Conservation (phyloP, 2,329 filamentous ascomycete genomes). For the Diaporthe eres region DNA sequence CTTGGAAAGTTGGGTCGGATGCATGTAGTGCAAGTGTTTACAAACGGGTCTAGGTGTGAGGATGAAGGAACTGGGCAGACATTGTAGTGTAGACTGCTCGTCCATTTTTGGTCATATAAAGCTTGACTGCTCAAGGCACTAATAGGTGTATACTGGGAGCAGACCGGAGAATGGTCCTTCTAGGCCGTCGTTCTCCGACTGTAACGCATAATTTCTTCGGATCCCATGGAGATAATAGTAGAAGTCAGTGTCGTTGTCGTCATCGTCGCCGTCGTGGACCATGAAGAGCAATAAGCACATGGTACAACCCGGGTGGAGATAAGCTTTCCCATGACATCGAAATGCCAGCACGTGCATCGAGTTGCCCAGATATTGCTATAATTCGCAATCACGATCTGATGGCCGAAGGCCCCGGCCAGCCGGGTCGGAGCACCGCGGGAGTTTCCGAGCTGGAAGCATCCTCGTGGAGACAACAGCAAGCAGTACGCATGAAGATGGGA, state of each 20-base stretch:
- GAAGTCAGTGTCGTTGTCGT: constrained; percentile 86
- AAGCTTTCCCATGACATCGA: constrained; percentile 86
- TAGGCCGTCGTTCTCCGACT: background rate
- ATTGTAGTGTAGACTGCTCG: constrained; percentile 75
- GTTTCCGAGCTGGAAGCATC: constrained; percentile 74
- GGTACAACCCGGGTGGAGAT: constrained; percentile 83
- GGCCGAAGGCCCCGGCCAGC: constrained; percentile 88
- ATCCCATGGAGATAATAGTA: background rate
- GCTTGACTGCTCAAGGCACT: background rate
- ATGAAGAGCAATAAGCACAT: constrained; percentile 91
- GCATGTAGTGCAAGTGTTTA: constrained; percentile 87
- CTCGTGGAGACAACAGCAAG: background rate
- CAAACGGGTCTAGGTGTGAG: constrained; percentile 82
- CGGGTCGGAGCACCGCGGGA: constrained; percentile 90
- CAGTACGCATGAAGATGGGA: background rate
- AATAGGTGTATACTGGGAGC: too few relatives aligned
- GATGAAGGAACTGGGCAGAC: constrained; percentile 78
- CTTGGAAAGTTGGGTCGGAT: constrained; percentile 88
- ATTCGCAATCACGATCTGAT: constrained; percentile 80
- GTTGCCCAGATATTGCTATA: constrained; percentile 81
- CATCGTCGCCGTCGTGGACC: constrained; percentile 85
- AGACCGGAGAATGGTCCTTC: background rate
- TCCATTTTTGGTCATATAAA: constrained; percentile 77
- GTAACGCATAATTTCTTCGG: constrained; percentile 1
- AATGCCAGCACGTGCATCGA: constrained; percentile 87